Evolutionary conservation across 108 stramenopile species (phyloP), one percentile per base, ranked within the genome.

Genomic region (Chaetoceros tenuissimus): DNA sequence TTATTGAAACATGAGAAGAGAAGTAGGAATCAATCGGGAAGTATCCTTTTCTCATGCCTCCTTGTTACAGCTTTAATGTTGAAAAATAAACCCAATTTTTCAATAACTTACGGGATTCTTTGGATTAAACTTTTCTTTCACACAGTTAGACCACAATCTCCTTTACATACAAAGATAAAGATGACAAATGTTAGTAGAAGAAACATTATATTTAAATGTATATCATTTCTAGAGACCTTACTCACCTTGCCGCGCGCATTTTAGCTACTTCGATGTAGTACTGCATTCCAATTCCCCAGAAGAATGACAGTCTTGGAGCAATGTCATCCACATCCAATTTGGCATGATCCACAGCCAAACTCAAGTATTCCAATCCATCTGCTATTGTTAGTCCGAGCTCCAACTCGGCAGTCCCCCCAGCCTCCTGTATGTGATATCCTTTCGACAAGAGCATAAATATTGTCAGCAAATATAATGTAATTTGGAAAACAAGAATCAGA

Each of bases 371-470:
- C 8, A 97, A 47, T 16, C 89, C 89, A 77, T 97, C 96, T 3
- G 98, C 96, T 40, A 98, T 86, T 20, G 98, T 98, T 65, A 98
- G 95, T 19, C 94, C 98, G 52, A 98, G 85, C 64, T 98, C 98
- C 5, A 97, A 62, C 25, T 91, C 92, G 10, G 94, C 88, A 74
- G 96, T 95, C 20, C 95, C 98, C 3, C 98, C 98, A 2, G 98
- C 98, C 64, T 98, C 98, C 74, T 99, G 98, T 88, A 99, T 96
- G 72, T 99, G 98, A 73, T 99, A 99, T 45, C 98, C n/a, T n/a
- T n/a, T n/a, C n/a, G n/a, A n/a, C n/a, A n/a, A n/a, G n/a, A n/a
- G n/a, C n/a, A n/a, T n/a, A n/a, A n/a, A n/a, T n/a, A n/a, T n/a
- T n/a, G n/a, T n/a, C n/a, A n/a, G n/a, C n/a, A n/a, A n/a, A n/a